phyloP scores from a whole-genome alignment of 163 green algal species.

The Scenedesmus sp. region DNA sequence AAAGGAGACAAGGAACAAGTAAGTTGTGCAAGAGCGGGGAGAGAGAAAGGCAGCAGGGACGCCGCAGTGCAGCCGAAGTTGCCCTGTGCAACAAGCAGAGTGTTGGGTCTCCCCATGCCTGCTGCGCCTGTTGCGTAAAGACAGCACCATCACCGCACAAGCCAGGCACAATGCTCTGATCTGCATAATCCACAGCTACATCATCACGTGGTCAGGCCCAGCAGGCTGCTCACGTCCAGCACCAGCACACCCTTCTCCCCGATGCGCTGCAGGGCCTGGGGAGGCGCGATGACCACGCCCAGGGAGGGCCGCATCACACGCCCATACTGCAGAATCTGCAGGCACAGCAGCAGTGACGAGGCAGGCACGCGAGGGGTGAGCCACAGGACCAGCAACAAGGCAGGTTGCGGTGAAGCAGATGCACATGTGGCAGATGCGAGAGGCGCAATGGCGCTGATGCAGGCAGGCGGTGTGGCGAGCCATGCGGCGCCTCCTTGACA shows the following conservation, averaged over 20 bases:
- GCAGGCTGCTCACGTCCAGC: constrained; percentile 58
- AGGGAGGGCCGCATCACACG: constrained; percentile 91
- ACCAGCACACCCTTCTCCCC: constrained; percentile 87
- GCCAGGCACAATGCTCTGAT: no score
- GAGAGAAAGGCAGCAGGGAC: background rate
- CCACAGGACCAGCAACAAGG: no score
- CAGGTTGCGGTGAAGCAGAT: no score
- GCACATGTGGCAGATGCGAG: no score
- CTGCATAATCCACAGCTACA: no score
- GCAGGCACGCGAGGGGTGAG: no score
- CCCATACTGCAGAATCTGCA: constrained; percentile 90
- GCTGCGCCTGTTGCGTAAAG: background rate
- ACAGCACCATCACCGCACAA: background rate
- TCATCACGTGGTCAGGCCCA: background rate
- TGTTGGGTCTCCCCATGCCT: no score
- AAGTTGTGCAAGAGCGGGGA: background rate
- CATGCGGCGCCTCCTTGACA: no score
- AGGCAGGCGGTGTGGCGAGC: no score
- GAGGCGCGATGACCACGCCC: constrained; percentile 95
- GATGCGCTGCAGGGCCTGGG: constrained; percentile 74
- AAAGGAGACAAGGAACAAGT: background rate
- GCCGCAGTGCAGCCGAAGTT: background rate
- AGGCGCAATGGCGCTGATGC: no score
- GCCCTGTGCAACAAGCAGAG: no score
- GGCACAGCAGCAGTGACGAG: constrained; percentile 8